These are phyloP conservation scores for Spergularia bocconei DNA, from an alignment of 148 eudicot genomes.

Conservation along the genomic window DNA sequence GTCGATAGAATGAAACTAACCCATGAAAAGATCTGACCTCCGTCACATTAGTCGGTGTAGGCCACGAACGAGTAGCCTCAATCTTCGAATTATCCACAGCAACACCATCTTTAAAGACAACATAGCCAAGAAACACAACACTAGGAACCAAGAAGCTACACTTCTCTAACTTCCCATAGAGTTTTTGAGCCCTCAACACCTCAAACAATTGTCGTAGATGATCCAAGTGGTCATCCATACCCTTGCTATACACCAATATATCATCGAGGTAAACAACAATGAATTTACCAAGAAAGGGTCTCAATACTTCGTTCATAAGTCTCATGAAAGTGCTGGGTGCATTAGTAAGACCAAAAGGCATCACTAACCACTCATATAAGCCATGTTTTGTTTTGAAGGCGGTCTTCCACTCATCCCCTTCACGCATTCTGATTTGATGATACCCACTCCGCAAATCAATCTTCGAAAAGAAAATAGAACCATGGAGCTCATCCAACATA, in stretches of 20 bases:
- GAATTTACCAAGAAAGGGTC: too few relatives aligned
- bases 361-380: too few relatives aligned
- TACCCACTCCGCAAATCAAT: not conserved
- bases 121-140: conserved; percentile 6
- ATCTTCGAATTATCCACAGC: not conserved
- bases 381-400: not conserved
- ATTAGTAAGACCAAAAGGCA: too few relatives aligned
- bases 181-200: not conserved
- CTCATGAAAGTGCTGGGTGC: too few relatives aligned
- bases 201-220: not conserved
- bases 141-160: not conserved
- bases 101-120: not conserved
- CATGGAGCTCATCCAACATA: not conserved
- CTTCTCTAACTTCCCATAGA: not conserved
- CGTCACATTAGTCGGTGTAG: not conserved
- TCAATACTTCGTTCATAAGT: too few relatives aligned
- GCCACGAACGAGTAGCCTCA: not conserved
- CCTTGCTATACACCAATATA: too few relatives aligned
- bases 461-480: not conserved
- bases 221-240: not conserved
- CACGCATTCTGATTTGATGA: conserved; percentile 1
- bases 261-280: too few relatives aligned
- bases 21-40: too few relatives aligned
- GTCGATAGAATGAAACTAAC: too few relatives aligned
- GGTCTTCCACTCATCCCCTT: not conserved